Evolutionary conservation across 441 rosid species (phyloP), one percentile per base, ranked within the genome.

Genomic region (Croton setiger): DNA sequence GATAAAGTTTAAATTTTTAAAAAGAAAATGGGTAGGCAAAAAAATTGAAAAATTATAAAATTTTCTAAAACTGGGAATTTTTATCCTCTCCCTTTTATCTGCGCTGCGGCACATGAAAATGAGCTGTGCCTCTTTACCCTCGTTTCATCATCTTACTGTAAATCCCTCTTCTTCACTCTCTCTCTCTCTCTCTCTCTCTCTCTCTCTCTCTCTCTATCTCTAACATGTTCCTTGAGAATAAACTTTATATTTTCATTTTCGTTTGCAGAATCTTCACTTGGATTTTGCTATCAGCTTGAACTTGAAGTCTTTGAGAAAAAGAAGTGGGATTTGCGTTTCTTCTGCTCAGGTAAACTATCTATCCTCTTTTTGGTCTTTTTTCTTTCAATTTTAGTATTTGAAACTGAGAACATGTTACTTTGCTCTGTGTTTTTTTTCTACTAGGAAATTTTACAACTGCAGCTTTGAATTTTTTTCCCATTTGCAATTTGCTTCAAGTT

Each of bases 301-400:
- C 47, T 45, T 59, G 7, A 36, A 23, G 27, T 33, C 63, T 33
- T 57, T 57, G 55, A 57, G 20, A 45, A 57, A 36, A 58, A 31
- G 51, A 61, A 37, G 33, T 0, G 56, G 68, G 43, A 43, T 21
- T 45, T 35, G 74, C 58, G 14, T 59, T 23, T 39, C 53, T 54
- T 14, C 23, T 72, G 58, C 60, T 65, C 69, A 59, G 75, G 75
- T 65, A 45, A 43, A 14, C 5, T 39, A 48, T 14, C 7, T 70
- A 20, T 67, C 62, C 27, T 23, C 12, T 41, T 43, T 20, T 15
- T n/a, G 17, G 4, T 60, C 35, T 37, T 37, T 45, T 10, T 45
- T 45, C 4, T 45, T 11, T 13, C 17, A 45, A 45, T 45, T 45
- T 45, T 13, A 15, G 3, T 15, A 45, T 45, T 45, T 45, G 14